A percentile compares a stretch with the other conserved stretches of the same genome.
Conservation (phyloP, 2,329 filamentous ascomycete genomes). For the Penicillium sp. region DNA sequence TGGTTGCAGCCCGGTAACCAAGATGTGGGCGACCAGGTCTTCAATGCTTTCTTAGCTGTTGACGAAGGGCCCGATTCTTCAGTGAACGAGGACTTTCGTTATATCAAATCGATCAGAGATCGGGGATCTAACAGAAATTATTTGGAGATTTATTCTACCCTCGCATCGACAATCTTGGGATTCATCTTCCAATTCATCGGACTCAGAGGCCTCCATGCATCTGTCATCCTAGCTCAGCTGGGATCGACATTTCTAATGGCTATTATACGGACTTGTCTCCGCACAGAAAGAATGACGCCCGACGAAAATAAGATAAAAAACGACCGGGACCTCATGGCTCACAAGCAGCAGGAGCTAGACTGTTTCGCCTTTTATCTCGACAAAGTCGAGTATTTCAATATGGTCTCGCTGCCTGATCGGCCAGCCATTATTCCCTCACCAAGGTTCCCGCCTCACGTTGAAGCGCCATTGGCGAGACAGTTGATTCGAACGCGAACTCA, state of each 20-base stretch:
- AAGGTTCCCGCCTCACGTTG: fast-evolving
- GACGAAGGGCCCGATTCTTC: conserved; percentile 21
- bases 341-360: conserved; percentile 35
- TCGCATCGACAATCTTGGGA: conserved; percentile 31
- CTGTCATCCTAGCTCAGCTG: conserved; percentile 37
- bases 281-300: conserved; percentile 32
- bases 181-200: conserved; percentile 43
- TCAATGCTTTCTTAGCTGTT: conserved; percentile 36
- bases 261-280: conserved; percentile 34
- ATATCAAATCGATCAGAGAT: conserved; percentile 31
- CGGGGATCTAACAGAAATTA: conserved; percentile 12
- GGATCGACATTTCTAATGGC: conserved; percentile 40
- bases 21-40: conserved; percentile 39
- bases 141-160: conserved; percentile 21
- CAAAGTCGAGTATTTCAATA: conserved; percentile 22
- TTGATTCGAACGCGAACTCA: conserved; percentile 24
- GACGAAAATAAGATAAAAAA: conserved; percentile 29
- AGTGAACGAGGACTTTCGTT: conserved; percentile 16
- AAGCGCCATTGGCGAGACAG: not conserved
- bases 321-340: conserved; percentile 21
- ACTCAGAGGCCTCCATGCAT: conserved; percentile 37
- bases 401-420: conserved; percentile 9
- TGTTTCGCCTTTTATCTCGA: conserved; percentile 32
- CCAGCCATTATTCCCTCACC: conserved; percentile 10
- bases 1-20: conserved; percentile 43